These are phyloP conservation scores for Apiospora aurea DNA, from an alignment of 2,329 filamentous ascomycete species.

Conservation along the genomic window DNA sequence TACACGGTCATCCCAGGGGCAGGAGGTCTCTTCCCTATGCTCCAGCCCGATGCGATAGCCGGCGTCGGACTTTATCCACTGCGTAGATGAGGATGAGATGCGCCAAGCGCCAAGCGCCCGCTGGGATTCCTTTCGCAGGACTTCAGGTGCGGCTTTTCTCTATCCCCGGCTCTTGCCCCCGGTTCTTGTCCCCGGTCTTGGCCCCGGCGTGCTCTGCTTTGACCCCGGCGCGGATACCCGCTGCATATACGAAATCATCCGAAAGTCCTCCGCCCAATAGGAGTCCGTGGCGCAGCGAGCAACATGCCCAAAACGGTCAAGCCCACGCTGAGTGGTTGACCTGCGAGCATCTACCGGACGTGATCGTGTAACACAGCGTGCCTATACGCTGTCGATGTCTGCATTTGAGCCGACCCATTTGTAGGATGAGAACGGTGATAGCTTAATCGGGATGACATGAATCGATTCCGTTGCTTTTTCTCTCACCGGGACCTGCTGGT, in stretches of 20 bases:
- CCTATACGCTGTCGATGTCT: background rate
- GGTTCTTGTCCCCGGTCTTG: background rate
- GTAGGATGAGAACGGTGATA: background rate
- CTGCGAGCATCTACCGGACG: background rate
- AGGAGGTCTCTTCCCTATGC: background rate
- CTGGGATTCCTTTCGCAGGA: too few species aligned
- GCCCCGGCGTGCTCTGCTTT: background rate
- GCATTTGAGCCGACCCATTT: background rate
- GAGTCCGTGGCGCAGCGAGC: background rate
- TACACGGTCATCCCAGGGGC: background rate
- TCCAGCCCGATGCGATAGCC: background rate
- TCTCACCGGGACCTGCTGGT: background rate
- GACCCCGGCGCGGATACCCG: background rate
- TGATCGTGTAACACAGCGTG: background rate
- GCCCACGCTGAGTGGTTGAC: too few species aligned
- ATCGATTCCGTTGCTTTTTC: background rate
- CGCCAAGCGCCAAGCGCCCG: background rate
- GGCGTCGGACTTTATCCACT: background rate
- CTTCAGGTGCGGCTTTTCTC: background rate
- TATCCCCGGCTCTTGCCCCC: background rate
- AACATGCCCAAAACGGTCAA: background rate
- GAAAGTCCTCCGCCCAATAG: background rate
- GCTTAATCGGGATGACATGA: background rate
- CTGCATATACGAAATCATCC: slow-evolving; percentile 4
- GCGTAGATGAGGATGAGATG: slow-evolving; percentile 10